Conservation (phyloP, 129 eudicot species). For the Tagetes patula region DNA sequence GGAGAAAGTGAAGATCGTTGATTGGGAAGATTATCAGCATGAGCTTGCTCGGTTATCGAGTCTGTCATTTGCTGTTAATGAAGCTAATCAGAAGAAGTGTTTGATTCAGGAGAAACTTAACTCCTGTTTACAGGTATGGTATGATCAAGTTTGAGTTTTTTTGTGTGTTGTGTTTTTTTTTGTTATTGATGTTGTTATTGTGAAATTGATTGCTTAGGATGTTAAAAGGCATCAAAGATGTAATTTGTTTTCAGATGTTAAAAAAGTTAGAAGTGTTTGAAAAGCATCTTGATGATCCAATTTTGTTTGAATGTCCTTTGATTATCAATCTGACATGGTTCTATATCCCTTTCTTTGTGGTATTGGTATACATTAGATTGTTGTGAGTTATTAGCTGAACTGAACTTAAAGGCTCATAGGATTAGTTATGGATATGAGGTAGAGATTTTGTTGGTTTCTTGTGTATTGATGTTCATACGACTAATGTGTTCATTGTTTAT, state of each 20-base stretch:
- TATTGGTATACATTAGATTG: neutral
- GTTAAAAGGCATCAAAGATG: conserved; percentile 1
- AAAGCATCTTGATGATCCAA: neutral
- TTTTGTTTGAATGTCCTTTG: conserved; percentile 7
- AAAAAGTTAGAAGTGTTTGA: neutral
- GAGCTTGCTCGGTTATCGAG: conserved; percentile 77
- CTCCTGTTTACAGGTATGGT: conserved; percentile 51
- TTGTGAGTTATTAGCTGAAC: neutral
- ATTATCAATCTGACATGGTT: too few species aligned
- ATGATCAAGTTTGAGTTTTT: conserved; percentile 1
- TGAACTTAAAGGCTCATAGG: neutral
- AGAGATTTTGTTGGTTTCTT: conserved; percentile 13
- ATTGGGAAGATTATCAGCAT: conserved; percentile 83
- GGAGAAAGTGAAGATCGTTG: conserved; percentile 45
- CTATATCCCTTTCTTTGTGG: neutral
- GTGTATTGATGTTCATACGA: conserved; percentile 7
- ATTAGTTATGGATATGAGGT: neutral
- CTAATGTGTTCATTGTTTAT: neutral
- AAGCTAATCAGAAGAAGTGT: conserved; percentile 54
- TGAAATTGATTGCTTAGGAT: conserved; percentile 12
- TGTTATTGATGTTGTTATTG: conserved; percentile 6
- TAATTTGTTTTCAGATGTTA: neutral
- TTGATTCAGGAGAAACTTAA: conserved; percentile 60
- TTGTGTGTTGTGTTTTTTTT: neutral
- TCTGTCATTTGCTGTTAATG: conserved; percentile 64